Percentiles rank a stretch among this genome's conserved stretches.
phyloP scores from a whole-genome alignment of 805 yeast genomes.

The Candida vaughaniae region DNA sequence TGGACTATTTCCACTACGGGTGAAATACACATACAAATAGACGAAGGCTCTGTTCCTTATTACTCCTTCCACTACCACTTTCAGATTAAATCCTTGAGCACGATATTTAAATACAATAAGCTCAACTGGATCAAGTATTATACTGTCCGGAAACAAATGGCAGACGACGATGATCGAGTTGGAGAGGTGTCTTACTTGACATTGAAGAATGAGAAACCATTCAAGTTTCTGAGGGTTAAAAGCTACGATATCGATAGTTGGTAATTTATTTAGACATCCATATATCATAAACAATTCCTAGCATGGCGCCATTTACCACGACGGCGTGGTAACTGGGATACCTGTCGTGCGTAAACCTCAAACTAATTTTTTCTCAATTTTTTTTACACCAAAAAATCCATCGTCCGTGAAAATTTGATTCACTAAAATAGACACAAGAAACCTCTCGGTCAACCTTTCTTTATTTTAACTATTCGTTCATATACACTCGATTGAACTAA shows the following conservation, averaged over 20 bases:
- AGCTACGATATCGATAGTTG: conserved; percentile 20
- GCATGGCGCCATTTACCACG: no score
- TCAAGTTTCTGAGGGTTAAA: conserved; percentile 68
- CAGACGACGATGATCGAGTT: conserved; percentile 46
- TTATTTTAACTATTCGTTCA: no score
- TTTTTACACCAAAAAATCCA: conserved; percentile 19
- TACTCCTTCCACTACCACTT: conserved; percentile 65
- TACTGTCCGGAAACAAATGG: conserved; percentile 45
- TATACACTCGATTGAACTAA: no score
- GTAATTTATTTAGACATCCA: conserved; percentile 1
- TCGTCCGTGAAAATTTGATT: conserved; percentile 28
- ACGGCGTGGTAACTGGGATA: conserved; percentile 5
- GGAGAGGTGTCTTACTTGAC: conserved; percentile 50
- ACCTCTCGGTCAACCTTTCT: no score
- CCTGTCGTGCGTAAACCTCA: conserved; percentile 5
- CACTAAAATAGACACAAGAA: no score
- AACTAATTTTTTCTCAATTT: conserved; percentile 12
- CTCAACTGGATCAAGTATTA: conserved; percentile 69
- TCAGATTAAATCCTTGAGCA: conserved; percentile 58
- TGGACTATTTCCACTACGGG: conserved; percentile 63
- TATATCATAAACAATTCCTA: no score
- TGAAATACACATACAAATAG: conserved; percentile 45
- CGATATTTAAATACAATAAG: conserved; percentile 59
- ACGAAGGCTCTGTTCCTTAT: conserved; percentile 57
- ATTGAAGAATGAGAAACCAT: conserved; percentile 72